Evolutionary conservation across 192 early-diverging fungal genomes (phyloP), one percentile per base, ranked within the genome.

Genomic region (Neocallimastix lanati): DNA sequence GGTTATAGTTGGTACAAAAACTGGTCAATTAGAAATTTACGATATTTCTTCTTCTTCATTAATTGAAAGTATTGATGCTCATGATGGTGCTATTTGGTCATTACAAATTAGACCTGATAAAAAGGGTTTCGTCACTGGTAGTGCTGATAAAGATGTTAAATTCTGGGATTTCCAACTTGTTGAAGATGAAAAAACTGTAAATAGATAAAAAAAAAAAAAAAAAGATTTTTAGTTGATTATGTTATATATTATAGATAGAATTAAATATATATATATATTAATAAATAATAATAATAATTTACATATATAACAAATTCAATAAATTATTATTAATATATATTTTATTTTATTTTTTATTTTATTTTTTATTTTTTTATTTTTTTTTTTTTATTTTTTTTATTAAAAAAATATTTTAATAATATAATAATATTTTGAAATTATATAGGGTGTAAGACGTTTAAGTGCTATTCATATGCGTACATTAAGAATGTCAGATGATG

Each of bases 91-190:
- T 3, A 86, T 96, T 27, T 97, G 94, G 93, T 90, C 94, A 29
- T 85, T 98, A 35, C 92, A 94, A 76, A 86, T 97, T 33, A 91
- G 90, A 28, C 93, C 94, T 13, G 96, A 99, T 79, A 88, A 90
- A 58, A 91, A 90, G 82, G 96, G 97, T 18, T 83, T 99, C 33
- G 92, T 92, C 30, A 95, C 97, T 1, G 97, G 96, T 29, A 92
- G 92, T 79, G 94, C 93, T 12, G 97, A 98, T 85, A 95, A 97
- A 82, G 89, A 93, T 78, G 95, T 99, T 81, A 98, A 96, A 87
- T 98, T 99, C 83, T 99, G 96, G 96, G 93, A 95, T 84, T 94
- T 98, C 84, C 92, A 92, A 81, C 89, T 96, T 81, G 84, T 93
- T 28, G 88, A 87, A 38, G 85, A 85, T 38, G 50, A 67, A 67